Conservation (phyloP, 1,139 yeast genomes). For the Blastobotrys apis region DNA sequence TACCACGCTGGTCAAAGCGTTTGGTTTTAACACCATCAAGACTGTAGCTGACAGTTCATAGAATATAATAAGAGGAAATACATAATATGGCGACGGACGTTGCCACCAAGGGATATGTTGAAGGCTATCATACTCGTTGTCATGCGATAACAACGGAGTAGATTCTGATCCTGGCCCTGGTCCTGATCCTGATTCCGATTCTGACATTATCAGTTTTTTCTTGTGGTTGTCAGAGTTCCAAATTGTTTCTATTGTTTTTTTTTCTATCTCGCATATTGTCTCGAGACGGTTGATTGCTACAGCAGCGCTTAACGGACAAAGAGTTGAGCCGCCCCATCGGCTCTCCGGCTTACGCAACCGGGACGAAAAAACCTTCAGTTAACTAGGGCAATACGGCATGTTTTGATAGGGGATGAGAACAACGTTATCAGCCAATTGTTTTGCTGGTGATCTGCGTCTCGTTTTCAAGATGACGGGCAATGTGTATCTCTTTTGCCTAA, state of each 20-base stretch:
- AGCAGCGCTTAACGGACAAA: background rate
- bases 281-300: background rate
- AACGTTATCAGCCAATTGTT: no score
- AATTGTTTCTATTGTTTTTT: no score
- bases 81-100: conserved; percentile 5
- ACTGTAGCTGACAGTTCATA: background rate
- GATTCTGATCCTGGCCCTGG: background rate
- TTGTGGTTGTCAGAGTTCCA: background rate
- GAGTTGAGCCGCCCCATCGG: no score
- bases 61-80: background rate
- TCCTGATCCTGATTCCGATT: background rate
- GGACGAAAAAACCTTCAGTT: no score
- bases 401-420: no score
- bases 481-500: no score
- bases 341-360: no score
- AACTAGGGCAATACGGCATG: no score
- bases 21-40: conserved; percentile 4
- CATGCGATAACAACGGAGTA: background rate
- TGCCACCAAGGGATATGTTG: conserved; percentile 5
- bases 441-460: no score
- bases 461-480: no score
- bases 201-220: background rate
- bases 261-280: background rate
- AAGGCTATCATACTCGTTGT: background rate
- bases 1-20: conserved; percentile 1